Base-by-base conservation (phyloP, 345 rosid genomes). In the Eutrema yunnanense region DNA sequence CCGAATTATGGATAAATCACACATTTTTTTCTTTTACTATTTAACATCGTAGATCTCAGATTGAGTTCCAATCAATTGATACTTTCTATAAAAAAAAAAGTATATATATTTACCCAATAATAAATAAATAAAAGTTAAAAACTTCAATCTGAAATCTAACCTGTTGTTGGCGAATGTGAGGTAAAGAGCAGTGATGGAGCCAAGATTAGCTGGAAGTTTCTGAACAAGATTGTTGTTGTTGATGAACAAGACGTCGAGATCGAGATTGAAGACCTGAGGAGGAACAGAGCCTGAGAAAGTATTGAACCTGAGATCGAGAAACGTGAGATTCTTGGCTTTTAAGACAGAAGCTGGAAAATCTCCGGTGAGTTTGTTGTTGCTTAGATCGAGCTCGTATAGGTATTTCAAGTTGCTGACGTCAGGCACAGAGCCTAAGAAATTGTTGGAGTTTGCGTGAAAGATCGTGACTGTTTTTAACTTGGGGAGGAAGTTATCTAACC, bases 371-470 rank as follows among this genome's bases (percentile, higher is more conserved):
- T 67, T 74, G 84, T 92, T 92, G 83, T 88, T 88, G 68, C 96
- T 92, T 11, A 90, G 78, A 66, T 92, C 98, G 36, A 92, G 84
- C 87, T 92, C 98, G 78, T 71, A 92, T 53, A 92, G 85, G 75
- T 80, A 92, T 2, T 62, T 73, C 36, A 92, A 87, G 38, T 82
- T 71, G 64, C 84, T 67, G 14, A 93, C 73, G 6, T 75, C 60
- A 1, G 94, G 85, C 44, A 93, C 62, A 5, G 81, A 37, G 9
- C 97, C 98, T 0, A 78, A 12, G 57, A 93, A 93, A 42, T 65
- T 59, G 82, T 93, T 93, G 79, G 96, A 84, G 73, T 93, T 93
- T 26, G 90, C 97, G 22, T 93, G 97, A 75, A 90, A 93, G 58
- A 93, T 82, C 0, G 90, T 86, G 14, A 90, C 66, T 58, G 81